Conservation (phyloP, 495 filamentous ascomycete genomes). For the Elasticomyces elasticus region DNA sequence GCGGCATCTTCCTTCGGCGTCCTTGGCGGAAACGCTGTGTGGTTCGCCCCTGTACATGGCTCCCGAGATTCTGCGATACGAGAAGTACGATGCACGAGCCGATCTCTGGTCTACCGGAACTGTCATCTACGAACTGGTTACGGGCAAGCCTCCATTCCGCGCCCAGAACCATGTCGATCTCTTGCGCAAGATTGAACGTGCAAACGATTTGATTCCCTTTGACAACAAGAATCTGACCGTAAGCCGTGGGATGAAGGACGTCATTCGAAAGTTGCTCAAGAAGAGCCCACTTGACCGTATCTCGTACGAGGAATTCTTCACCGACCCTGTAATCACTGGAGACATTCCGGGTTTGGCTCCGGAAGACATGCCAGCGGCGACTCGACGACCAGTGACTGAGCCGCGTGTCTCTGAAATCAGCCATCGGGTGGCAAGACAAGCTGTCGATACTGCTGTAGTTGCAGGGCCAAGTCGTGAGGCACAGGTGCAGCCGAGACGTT, state of each 20-base stretch:
- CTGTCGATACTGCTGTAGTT: conserved; percentile 3
- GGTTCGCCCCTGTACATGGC: conserved; percentile 99
- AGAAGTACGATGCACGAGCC: conserved; percentile 93
- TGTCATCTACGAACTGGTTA: conserved; percentile 89
- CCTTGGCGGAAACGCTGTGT: conserved; percentile 89
- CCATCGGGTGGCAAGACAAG: conserved; percentile 22
- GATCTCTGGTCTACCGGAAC: conserved; percentile 97
- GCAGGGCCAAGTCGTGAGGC: neutral
- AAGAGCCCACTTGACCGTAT: conserved; percentile 74
- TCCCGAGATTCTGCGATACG: conserved; percentile 91
- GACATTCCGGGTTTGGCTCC: conserved; percentile 74
- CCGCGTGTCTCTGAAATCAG: conserved; percentile 23
- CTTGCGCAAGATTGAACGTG: conserved; percentile 78
- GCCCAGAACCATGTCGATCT: conserved; percentile 92
- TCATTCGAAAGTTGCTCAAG: conserved; percentile 74
- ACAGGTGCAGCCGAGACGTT: conserved; percentile 1
- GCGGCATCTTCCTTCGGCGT: conserved; percentile 74
- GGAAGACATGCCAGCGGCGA: conserved; percentile 53
- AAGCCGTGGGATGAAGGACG: conserved; percentile 58
- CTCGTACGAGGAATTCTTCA: conserved; percentile 74
- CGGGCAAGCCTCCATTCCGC: conserved; percentile 80
- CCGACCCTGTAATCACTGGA: conserved; percentile 57
- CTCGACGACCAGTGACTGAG: conserved; percentile 22
- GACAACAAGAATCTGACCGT: conserved; percentile 62
- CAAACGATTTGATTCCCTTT: conserved; percentile 74